Evolutionary conservation across 2,329 filamentous ascomycete genomes (phyloP).

Genomic region (Metarhizium sp.): DNA sequence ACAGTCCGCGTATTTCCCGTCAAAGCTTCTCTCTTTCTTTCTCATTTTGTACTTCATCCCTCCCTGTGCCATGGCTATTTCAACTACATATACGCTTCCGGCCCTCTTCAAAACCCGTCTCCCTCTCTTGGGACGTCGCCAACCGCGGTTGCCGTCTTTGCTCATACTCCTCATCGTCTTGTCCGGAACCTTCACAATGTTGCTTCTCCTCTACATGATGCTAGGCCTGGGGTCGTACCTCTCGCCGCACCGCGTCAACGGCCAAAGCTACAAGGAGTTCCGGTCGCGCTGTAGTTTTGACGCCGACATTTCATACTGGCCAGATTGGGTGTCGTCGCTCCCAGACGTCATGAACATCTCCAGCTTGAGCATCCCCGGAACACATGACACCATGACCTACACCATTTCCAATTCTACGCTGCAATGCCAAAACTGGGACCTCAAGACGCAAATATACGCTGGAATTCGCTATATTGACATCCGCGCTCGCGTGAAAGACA

Average conservation of each 20-base stretch:
- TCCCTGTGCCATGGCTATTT: too few relatives aligned
- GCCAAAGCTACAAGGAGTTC: constrained; percentile 18
- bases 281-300: constrained; percentile 32
- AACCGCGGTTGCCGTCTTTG: too few relatives aligned
- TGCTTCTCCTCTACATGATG: constrained; percentile 10
- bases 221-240: constrained; percentile 10
- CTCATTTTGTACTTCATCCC: too few relatives aligned
- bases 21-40: too few relatives aligned
- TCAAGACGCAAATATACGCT: constrained; percentile 33
- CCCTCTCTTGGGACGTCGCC: not conserved
- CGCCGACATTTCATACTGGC: constrained; percentile 20
- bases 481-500: constrained; percentile 32
- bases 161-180: constrained; percentile 1
- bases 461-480: constrained; percentile 43
- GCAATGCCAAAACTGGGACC: constrained; percentile 38
- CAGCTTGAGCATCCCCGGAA: constrained; percentile 39
- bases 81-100: too few relatives aligned
- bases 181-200: not conserved
- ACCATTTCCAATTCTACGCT: constrained; percentile 23
- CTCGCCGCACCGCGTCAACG: constrained; percentile 17
- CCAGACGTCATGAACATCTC: constrained; percentile 31
- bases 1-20: too few relatives aligned
- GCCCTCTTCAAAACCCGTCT: too few relatives aligned
- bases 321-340: constrained; percentile 34
- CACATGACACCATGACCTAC: constrained; percentile 45